Percentiles rank a stretch among this genome's conserved stretches.
Evolutionary conservation across 116 monocot genomes (phyloP).

Genomic region (Trichopus zeylanicus): DNA sequence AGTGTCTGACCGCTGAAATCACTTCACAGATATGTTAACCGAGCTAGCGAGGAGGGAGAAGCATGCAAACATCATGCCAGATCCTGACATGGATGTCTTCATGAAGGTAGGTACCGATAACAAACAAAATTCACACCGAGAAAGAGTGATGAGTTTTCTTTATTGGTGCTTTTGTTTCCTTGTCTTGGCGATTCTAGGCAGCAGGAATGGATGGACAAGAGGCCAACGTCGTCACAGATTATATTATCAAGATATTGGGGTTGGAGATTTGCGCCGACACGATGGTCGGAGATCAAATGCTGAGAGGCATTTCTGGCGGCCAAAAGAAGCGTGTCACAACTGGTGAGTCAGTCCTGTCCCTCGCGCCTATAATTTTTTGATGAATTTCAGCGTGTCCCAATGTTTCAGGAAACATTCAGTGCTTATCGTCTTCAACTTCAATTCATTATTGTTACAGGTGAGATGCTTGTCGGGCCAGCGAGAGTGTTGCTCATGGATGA

Average conservation of each 20-base stretch:
- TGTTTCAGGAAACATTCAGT: no score
- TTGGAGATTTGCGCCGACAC: slow-evolving; percentile 70
- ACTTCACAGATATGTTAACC: slow-evolving; percentile 60
- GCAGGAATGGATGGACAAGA: slow-evolving; percentile 37
- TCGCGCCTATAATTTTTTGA: neutral
- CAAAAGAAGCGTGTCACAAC: slow-evolving; percentile 72
- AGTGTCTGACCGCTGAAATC: neutral
- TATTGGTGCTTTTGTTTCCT: neutral
- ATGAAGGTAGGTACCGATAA: slow-evolving; percentile 17
- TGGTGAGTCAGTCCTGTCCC: slow-evolving; percentile 21
- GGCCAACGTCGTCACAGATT: slow-evolving; percentile 56
- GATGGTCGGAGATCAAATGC: slow-evolving; percentile 64
- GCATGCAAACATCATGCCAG: slow-evolving; percentile 81
- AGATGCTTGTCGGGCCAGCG: slow-evolving; percentile 66
- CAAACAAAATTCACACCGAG: no score
- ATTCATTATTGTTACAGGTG: slow-evolving; percentile 24
- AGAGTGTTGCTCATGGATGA: slow-evolving; percentile 69
- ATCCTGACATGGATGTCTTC: slow-evolving; percentile 69
- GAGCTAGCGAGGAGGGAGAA: slow-evolving; percentile 81
- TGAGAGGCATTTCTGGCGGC: slow-evolving; percentile 65
- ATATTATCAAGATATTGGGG: slow-evolving; percentile 72
- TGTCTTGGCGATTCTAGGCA: slow-evolving; percentile 33
- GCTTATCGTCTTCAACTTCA: neutral
- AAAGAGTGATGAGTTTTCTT: no score
- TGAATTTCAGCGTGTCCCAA: no score